Evolutionary conservation across 2,329 filamentous ascomycete genomes (phyloP).

Genomic region (Arachnomyces sp.): DNA sequence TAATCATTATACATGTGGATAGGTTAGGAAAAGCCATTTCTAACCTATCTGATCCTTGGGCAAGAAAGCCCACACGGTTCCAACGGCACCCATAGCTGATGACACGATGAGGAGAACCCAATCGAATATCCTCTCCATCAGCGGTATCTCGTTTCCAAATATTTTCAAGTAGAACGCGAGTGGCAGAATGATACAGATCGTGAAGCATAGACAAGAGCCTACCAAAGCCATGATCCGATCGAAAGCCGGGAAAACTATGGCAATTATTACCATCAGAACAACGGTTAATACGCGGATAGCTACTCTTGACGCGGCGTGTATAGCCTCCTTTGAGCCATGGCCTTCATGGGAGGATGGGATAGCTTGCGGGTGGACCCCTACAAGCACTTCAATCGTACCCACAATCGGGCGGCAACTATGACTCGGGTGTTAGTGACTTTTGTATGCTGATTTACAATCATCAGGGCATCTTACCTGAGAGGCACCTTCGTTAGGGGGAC

Average conservation of each 20-base stretch:
- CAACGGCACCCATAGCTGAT: conserved; percentile 60
- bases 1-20: too few species aligned
- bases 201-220: conserved; percentile 83
- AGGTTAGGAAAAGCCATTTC: neutral
- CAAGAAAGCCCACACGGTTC: conserved; percentile 81
- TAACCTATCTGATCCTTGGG: conserved; percentile 48
- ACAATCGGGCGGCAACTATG: conserved; percentile 70
- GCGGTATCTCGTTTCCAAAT: conserved; percentile 63
- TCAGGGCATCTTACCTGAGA: conserved; percentile 51
- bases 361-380: conserved; percentile 57
- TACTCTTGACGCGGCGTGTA: conserved; percentile 51
- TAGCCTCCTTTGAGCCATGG: conserved; percentile 34
- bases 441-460: neutral
- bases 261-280: conserved; percentile 65
- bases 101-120: conserved; percentile 64
- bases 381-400: conserved; percentile 71
- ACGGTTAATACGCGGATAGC: conserved; percentile 58
- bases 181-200: conserved; percentile 87
- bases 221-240: conserved; percentile 88
- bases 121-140: conserved; percentile 55
- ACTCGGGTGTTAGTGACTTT: conserved; percentile 15
- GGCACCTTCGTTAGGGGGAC: conserved; percentile 96
- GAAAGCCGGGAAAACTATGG: conserved; percentile 67
- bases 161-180: conserved; percentile 84
- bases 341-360: conserved; percentile 19